A percentile compares a stretch with the other conserved stretches of the same genome.
These are phyloP conservation scores for Beauveria sp. DNA, from an alignment of 2,329 filamentous ascomycete genomes.

Conservation along the genomic window DNA sequence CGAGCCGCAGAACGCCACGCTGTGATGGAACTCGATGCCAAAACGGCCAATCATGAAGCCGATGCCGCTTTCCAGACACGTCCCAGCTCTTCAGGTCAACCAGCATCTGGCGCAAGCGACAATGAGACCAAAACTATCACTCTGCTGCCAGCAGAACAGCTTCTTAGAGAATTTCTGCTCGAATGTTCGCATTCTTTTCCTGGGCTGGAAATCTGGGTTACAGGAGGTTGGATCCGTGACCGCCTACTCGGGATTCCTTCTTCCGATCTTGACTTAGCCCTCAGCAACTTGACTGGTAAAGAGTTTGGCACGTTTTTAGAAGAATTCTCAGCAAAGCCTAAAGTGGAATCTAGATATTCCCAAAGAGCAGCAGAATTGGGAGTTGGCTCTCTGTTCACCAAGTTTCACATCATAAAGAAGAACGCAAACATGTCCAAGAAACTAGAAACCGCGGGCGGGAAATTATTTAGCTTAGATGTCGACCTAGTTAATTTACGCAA, in stretches of 20 bases:
- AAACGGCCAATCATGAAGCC: too few relatives aligned
- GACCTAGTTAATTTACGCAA: constrained; percentile 17
- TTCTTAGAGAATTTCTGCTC: constrained; percentile 13
- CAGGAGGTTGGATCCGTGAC: constrained; percentile 17
- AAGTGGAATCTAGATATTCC: neutral
- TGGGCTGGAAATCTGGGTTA: constrained; percentile 15
- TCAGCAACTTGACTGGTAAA: constrained; percentile 14
- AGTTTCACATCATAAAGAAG: constrained; percentile 11
- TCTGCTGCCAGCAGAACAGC: constrained; percentile 12
- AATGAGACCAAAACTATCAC: neutral
- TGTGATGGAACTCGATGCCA: too few relatives aligned
- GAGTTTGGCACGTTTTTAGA: constrained; percentile 13
- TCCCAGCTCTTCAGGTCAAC: too few relatives aligned
- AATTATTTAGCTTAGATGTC: constrained; percentile 15
- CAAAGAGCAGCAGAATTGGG: constrained; percentile 8
- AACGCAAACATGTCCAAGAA: constrained; percentile 14
- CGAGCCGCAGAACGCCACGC: too few relatives aligned
- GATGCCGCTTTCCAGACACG: too few relatives aligned
- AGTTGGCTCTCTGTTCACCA: constrained; percentile 3
- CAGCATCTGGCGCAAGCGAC: too few relatives aligned
- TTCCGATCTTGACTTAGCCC: constrained; percentile 13
- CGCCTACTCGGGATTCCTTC: constrained; percentile 15
- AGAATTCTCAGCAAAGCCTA: neutral
- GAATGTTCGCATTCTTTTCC: constrained; percentile 12
- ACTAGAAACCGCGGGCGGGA: constrained; percentile 14